Conservation (phyloP, 208 protist species). For the Naegleria gruberi region DNA sequence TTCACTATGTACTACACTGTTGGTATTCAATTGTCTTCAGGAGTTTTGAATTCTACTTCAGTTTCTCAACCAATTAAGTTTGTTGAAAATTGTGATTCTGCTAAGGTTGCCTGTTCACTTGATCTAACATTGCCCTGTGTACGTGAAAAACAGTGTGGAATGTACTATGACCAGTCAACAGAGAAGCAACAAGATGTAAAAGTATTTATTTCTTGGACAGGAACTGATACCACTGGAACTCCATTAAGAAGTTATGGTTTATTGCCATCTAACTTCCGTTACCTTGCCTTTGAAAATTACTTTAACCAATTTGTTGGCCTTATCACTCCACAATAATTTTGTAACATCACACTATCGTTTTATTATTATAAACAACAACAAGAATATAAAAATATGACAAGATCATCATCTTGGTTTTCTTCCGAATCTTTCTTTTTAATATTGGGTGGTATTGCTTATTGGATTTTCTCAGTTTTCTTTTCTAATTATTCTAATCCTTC, state of each 20-base stretch:
- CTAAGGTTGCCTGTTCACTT: background rate
- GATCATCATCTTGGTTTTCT: background rate
- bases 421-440: background rate
- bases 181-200: background rate
- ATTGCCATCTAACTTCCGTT: background rate
- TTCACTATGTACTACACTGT: background rate
- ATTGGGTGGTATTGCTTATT: background rate
- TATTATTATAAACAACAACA: too few relatives aligned
- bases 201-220: background rate
- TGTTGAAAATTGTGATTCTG: background rate
- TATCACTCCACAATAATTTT: background rate
- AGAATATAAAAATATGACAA: background rate
- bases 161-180: background rate
- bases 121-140: background rate
- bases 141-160: background rate
- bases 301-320: background rate
- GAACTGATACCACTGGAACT: background rate
- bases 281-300: constrained; percentile 6
- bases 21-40: background rate
- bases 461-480: background rate
- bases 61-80: background rate
- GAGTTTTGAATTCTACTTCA: background rate
- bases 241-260: constrained; percentile 13
- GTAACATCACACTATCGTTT: too few relatives aligned
- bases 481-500: background rate